Conservation (phyloP, 2,329 filamentous ascomycete species). For the Verticillium klebahnii region DNA sequence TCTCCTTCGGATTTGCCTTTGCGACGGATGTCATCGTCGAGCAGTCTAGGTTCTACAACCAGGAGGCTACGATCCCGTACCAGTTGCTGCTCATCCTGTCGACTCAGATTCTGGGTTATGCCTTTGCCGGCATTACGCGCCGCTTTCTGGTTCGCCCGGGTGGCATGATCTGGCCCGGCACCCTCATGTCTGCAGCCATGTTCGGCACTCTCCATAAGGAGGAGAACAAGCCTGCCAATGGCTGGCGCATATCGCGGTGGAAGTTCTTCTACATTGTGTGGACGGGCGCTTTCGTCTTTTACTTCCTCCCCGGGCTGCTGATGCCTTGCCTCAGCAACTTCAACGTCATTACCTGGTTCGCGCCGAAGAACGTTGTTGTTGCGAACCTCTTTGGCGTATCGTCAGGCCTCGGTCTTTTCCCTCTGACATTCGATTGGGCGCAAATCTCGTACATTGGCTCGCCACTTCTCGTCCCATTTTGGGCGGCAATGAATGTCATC, state of each 20-base stretch:
- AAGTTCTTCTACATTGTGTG: constrained; percentile 79
- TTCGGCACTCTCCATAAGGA: constrained; percentile 82
- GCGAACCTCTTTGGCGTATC: constrained; percentile 82
- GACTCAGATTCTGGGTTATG: constrained; percentile 81
- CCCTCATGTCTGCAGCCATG: constrained; percentile 84
- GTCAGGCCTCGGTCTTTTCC: constrained; percentile 80
- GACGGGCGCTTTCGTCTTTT: constrained; percentile 68
- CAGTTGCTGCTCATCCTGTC: constrained; percentile 80
- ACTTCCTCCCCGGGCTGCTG: constrained; percentile 78
- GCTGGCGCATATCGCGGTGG: constrained; percentile 79
- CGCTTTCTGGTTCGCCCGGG: constrained; percentile 79
- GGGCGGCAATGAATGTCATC: constrained; percentile 81
- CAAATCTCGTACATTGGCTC: constrained; percentile 87
- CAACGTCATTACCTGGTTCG: constrained; percentile 84
- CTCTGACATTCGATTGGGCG: constrained; percentile 87
- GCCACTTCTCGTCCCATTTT: constrained; percentile 77
- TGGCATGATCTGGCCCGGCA: constrained; percentile 89
- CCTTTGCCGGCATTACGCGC: constrained; percentile 77
- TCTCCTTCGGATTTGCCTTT: constrained; percentile 85
- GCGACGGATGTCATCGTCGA: constrained; percentile 88
- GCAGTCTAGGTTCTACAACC: constrained; percentile 84
- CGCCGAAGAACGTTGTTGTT: constrained; percentile 78
- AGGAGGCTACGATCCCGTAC: constrained; percentile 70
- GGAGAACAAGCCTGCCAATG: constrained; percentile 75
- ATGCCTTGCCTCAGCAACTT: constrained; percentile 86